Base-by-base conservation (phyloP, 2,329 filamentous ascomycete species). In the Penicillium psychrosexuale region DNA sequence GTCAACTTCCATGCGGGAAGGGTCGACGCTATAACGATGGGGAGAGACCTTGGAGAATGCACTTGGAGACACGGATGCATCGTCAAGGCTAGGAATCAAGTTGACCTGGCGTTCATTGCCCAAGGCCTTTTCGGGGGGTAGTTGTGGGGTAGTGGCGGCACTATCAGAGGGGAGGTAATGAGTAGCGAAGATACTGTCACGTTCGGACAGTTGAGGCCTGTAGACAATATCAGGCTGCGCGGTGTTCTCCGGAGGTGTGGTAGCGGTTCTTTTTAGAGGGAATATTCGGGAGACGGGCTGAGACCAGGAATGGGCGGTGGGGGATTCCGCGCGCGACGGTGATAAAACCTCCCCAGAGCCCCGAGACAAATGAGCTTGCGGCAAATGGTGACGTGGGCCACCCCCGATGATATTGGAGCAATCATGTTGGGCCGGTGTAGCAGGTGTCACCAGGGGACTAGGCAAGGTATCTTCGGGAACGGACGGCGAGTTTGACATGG, bases 111-210 rank as follows among this genome's bases (percentile, higher is more conserved):
- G 63, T 37, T 67, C 66, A 67, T 67, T 66, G 53, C 66, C 61
- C 56, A 58, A 58, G 55, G 64, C 64, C 61, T 60, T 58, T 47
- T 65, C 60, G 43, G 72, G 67, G 46, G 66, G 67, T 48, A 69
- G 69, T 61, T 73, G 73, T 57, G 66, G 71, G 55, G 69, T 72
- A 61, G 60, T 69, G 53, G 73, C 68, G 60, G 79, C 77, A 64
- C 74, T 80, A 58, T 80, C 79, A 51, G 79, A 77, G 56, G 77
- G 75, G 1, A 80, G 71, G 68, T 85, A 86, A 61, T 83, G 82
- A 33, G 83, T 85, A 49, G 83, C 82, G 65, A 85, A 85, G 67
- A 86, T 85, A 70, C 80, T 83, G 69, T 86, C 83, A 63, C 83
- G 74, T 69, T 86, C 83, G 27, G 82, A 83, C 59, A 85, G 74